A percentile compares a stretch with the other conserved stretches of the same genome.
These are phyloP conservation scores for Magnaporthiopsis incrustans DNA, from an alignment of 2,329 filamentous ascomycete species.

Conservation along the genomic window DNA sequence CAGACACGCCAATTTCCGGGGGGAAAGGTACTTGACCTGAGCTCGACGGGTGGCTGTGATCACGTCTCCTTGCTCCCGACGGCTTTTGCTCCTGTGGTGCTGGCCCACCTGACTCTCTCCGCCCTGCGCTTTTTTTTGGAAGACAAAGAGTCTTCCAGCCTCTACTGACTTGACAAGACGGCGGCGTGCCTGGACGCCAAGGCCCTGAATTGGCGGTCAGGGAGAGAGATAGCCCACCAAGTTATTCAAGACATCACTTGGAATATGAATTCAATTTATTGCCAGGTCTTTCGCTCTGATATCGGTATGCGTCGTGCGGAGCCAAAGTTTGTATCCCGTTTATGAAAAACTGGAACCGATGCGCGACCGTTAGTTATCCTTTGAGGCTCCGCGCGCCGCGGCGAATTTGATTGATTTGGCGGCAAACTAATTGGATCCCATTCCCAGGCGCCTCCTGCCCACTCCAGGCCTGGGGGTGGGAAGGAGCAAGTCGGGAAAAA, in stretches of 20 bases:
- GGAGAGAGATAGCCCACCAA: not conserved
- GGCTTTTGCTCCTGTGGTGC: not conserved
- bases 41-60: not conserved
- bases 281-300: not conserved
- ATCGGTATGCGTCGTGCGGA: not conserved
- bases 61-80: not conserved
- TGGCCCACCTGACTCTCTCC: slow-evolving; percentile 2
- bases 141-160: no score
- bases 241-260: not conserved
- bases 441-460: no score
- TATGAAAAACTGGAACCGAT: not conserved
- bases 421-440: no score
- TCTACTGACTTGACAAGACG: not conserved
- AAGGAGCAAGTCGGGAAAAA: not conserved
- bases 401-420: not conserved
- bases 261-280: not conserved
- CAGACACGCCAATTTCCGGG: not conserved
- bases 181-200: not conserved
- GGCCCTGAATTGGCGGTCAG: not conserved
- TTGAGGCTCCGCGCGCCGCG: not conserved
- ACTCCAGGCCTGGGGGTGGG: no score
- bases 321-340: not conserved
- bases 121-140: not conserved
- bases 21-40: not conserved
- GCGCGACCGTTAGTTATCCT: not conserved